Conservation (phyloP, 2,329 filamentous ascomycete species). For the Beauveria brongniartii region DNA sequence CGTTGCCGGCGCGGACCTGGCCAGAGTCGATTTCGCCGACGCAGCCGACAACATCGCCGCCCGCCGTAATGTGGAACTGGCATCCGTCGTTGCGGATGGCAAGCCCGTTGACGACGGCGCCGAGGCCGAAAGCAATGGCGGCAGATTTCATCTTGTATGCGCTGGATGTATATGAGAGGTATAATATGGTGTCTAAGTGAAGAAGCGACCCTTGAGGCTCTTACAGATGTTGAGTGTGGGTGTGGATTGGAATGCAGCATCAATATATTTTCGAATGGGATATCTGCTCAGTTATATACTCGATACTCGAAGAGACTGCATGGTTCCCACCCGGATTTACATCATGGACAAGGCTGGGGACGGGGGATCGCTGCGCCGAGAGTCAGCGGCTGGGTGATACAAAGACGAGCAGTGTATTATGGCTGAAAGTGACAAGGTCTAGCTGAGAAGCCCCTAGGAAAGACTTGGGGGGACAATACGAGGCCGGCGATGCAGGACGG, state of each 20-base stretch:
- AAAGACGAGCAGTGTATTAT: background rate
- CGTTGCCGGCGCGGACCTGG: slow-evolving; percentile 44
- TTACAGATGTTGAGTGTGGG: background rate
- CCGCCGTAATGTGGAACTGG: slow-evolving; percentile 41
- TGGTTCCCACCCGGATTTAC: background rate
- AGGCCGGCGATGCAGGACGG: background rate
- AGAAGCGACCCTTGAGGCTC: background rate
- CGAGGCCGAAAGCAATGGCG: slow-evolving; percentile 14
- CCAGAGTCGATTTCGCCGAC: slow-evolving; percentile 55
- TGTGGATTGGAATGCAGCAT: background rate
- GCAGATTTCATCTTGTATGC: slow-evolving; percentile 11
- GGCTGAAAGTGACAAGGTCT: background rate
- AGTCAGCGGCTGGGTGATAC: background rate
- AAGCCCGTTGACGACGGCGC: slow-evolving; percentile 14
- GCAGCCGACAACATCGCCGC: slow-evolving; percentile 39
- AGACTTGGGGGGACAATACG: background rate
- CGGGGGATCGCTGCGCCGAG: background rate
- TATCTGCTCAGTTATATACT: background rate
- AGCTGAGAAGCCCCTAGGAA: too few relatives aligned
- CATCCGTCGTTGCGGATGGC: slow-evolving; percentile 16
- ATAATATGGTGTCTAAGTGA: background rate
- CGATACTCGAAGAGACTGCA: background rate
- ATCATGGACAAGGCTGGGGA: background rate
- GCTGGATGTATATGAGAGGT: background rate
- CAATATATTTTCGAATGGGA: background rate